Percentiles rank a stretch among this genome's conserved stretches.
Evolutionary conservation across 805 yeast genomes (phyloP).

Genomic region (Wickerhamomyces chambardii): DNA sequence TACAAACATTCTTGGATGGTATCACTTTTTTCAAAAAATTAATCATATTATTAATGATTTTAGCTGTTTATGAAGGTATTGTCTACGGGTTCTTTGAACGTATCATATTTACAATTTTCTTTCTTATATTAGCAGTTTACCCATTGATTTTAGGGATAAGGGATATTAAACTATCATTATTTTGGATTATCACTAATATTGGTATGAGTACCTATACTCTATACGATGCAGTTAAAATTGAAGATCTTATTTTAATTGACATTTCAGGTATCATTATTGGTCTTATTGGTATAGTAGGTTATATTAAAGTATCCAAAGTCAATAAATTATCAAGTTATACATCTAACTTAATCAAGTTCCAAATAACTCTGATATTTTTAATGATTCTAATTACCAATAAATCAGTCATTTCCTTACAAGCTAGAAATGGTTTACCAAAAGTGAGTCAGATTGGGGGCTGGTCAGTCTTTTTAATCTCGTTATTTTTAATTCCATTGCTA

Average conservation of each 20-base stretch:
- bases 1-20: constrained; percentile 43
- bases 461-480: constrained; percentile 53
- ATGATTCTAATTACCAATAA: constrained; percentile 59
- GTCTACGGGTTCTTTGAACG: constrained; percentile 90
- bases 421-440: constrained; percentile 72
- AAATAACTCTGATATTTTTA: constrained; percentile 46
- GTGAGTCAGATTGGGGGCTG: constrained; percentile 75
- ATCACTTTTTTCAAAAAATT: constrained; percentile 31
- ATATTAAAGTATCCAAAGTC: no score
- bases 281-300: no score
- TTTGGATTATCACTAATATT: constrained; percentile 64
- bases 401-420: constrained; percentile 67
- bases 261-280: constrained; percentile 60
- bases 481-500: constrained; percentile 52
- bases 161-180: constrained; percentile 3
- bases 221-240: constrained; percentile 82
- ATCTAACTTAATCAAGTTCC: constrained; percentile 37
- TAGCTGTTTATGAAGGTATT: constrained; percentile 72
- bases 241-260: constrained; percentile 59
- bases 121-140: constrained; percentile 57
- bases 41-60: constrained; percentile 27
- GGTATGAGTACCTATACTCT: constrained; percentile 72
- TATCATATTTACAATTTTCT: constrained; percentile 66
- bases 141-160: constrained; percentile 36
- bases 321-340: constrained; percentile 15